Base-by-base conservation (phyloP, 805 yeast genomes). In the Priceomyces haplophilus region DNA sequence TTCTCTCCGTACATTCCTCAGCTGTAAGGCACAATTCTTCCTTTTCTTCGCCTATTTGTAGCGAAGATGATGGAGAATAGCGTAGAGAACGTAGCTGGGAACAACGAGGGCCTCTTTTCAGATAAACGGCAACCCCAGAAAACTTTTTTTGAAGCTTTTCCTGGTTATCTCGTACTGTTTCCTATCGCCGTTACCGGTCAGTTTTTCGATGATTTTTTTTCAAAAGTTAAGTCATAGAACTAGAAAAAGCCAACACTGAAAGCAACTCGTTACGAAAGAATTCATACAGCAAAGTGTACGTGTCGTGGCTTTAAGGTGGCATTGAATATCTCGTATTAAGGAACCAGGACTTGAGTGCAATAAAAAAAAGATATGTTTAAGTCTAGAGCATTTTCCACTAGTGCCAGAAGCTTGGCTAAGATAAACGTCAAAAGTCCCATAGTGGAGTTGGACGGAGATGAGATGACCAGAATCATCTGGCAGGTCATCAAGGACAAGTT, bases 401-500 rank as follows among this genome's bases (percentile, higher is more conserved):
- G 48, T 12, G 21, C 30, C 15, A 24, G 15, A 4, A 18, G 23
- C 15, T 37, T 50, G 29, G 54, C 50, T 42, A 85, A 84, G 60
- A 81, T 85, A 60, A 79, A 79, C 54, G 90, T 85, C 36, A 76
- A 78, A 56, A 78, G 73, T 42, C 91, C 91, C 36, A 70, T 85
- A 48, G 93, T 85, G 43, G 93, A 85, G 52, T 61, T 85, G 58
- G 90, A 85, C 56, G 93, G 93, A 55, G 93, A 85, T 62, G 93
- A 85, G 62, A 84, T 83, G 91, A 85, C 93, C 49, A 73, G 91
- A 62, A 84, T 85, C 58, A 85, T 85, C 62, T 85, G 93, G 93
- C 75, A 79, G 49, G 71, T 78, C 55, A 85, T 85, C 67, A 84
- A 83, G 62, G 77, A 75, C 46, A 77, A 80, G 59, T 73, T 85